Evolutionary conservation across 2,329 filamentous ascomycete genomes (phyloP), one percentile per base, ranked within the genome.

Genomic region (Daldinia sp.): DNA sequence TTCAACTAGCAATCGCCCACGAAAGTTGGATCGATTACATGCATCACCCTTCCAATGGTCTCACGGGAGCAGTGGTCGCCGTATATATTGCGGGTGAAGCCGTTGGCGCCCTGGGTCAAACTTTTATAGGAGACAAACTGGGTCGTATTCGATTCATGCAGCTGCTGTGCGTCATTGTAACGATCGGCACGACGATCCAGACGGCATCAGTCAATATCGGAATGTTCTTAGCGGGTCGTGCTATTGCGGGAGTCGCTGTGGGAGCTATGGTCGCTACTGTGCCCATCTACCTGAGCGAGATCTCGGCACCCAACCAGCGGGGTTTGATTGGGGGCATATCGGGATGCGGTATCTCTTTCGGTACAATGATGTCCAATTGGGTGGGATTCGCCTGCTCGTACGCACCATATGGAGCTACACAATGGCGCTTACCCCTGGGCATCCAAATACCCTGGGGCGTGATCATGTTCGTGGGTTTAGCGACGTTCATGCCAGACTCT

Each of bases 41-140:
- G 86, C 62, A 81, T 12, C 74, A 86, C 55, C 87, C 87, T 2
- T 86, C 84, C 2, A 80, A 85, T 69, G 86, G 82, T 3, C 75
- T 88, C 15, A 88, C 86, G 1, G 87, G 87, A 12, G 75, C 76
- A 79, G 86, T 88, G 1, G 86, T 88, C 3, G 81, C 87, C 5
- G 83, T 88, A 2, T 89, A 89, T 72, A 87, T 89, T 66, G 87
- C 87, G 5, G 87, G 87, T 30, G 87, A 89, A 75, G 86, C 86
- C 12, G 76, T 85, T 4, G 87, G 87, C 1, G 85, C 87, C 15
- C 67, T 87, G 6, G 79, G 79, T 0, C 87, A 89, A 72, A 88
- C 84, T 2, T 79, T 82, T 4, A 76, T 88, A 18, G 87, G 82
- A 7, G 87, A 89, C 70, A 81, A 76, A 74, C 81, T 85, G 4